These are phyloP conservation scores for Poa pratensis DNA, from an alignment of 176 grass and related monocot species.

Conservation along the genomic window DNA sequence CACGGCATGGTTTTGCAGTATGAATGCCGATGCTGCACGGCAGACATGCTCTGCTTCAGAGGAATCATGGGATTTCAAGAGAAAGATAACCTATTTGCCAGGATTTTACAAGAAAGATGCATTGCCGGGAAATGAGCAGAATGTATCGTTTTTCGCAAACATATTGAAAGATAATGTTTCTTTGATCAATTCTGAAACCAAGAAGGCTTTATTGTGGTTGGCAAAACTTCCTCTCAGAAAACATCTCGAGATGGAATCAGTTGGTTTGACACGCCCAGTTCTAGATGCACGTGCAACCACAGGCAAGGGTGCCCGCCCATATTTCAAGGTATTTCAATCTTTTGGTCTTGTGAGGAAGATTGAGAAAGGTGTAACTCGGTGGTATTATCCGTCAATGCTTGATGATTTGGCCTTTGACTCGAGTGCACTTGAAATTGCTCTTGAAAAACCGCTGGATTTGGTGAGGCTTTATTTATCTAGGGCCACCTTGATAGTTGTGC, in stretches of 20 bases:
- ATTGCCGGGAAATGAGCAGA: slow-evolving; percentile 68
- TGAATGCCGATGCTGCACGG: slow-evolving; percentile 71
- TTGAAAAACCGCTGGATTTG: slow-evolving; percentile 67
- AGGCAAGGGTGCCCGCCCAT: slow-evolving; percentile 56
- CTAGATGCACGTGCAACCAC: slow-evolving; percentile 54
- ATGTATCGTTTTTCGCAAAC: slow-evolving; percentile 72
- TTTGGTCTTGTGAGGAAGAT: slow-evolving; percentile 86
- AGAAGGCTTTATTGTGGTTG: slow-evolving; percentile 91
- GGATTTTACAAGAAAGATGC: slow-evolving; percentile 86
- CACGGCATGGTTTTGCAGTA: slow-evolving; percentile 90
- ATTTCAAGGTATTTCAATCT: slow-evolving; percentile 92
- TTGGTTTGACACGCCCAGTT: slow-evolving; percentile 82
- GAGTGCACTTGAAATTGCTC: slow-evolving; percentile 69
- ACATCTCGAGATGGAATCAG: slow-evolving; percentile 74
- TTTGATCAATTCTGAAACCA: slow-evolving; percentile 72
- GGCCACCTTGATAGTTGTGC: slow-evolving; percentile 91
- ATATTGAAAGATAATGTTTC: slow-evolving; percentile 78
- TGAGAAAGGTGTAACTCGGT: slow-evolving; percentile 56
- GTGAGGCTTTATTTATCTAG: slow-evolving; percentile 81
- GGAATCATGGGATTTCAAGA: slow-evolving; percentile 69
- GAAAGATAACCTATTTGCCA: slow-evolving; percentile 75
- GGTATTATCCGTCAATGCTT: slow-evolving; percentile 83
- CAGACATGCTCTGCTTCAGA: slow-evolving; percentile 69
- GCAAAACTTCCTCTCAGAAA: slow-evolving; percentile 72
- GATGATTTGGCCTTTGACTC: slow-evolving; percentile 90